These are phyloP conservation scores for Dictyostelium brefeldianum DNA, from an alignment of 78 protist genomes.

Conservation along the genomic window DNA sequence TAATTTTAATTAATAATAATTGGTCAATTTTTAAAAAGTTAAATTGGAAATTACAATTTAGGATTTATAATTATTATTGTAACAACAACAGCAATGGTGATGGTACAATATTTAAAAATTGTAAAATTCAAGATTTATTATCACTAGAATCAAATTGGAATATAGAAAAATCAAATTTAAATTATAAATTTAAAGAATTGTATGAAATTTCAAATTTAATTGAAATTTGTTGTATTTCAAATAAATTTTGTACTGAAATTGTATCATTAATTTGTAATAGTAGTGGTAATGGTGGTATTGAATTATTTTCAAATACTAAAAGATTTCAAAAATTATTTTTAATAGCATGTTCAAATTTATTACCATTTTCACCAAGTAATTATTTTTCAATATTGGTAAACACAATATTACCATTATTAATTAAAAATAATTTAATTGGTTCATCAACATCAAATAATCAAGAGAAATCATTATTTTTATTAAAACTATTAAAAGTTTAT, in stretches of 20 bases:
- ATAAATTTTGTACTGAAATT: background rate
- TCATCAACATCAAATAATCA: background rate
- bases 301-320: background rate
- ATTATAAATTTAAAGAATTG: background rate
- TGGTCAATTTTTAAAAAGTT: background rate
- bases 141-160: slow-evolving; percentile 2
- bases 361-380: slow-evolving; percentile 7
- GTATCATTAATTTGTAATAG: background rate
- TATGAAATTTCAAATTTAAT: slow-evolving; percentile 1
- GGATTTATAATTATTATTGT: background rate
- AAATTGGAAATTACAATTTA: slow-evolving; percentile 23
- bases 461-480: background rate
- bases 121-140: background rate
- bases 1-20: background rate
- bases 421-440: background rate
- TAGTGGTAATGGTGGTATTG: background rate
- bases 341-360: background rate
- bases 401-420: background rate
- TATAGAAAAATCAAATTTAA: background rate
- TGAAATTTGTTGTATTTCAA: background rate
- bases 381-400: background rate
- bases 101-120: background rate
- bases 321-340: slow-evolving; percentile 21
- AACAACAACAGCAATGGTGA: background rate
- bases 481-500: background rate